Evolutionary conservation across 352 stramenopile genomes (phyloP).

Genomic region (Phytophthora pistaciae): DNA sequence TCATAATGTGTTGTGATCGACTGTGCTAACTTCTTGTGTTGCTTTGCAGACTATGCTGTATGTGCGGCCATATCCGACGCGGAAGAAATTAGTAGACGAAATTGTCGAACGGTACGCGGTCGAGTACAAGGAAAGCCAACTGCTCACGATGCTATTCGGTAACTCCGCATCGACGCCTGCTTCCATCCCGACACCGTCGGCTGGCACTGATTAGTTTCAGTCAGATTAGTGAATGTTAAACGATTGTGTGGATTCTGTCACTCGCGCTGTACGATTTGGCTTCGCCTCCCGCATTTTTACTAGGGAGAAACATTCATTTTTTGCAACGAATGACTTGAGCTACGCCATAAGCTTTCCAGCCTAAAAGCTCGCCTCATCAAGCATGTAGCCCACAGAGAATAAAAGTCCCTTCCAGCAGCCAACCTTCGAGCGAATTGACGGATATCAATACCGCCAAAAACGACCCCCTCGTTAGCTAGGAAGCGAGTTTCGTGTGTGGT

Average conservation of each 20-base stretch:
- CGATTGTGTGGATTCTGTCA: slow-evolving; percentile 10
- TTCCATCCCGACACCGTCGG: slow-evolving; percentile 23
- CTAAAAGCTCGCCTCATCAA: too few species aligned
- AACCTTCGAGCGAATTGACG: too few species aligned
- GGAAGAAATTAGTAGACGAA: slow-evolving; percentile 90
- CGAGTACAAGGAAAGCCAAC: slow-evolving; percentile 88
- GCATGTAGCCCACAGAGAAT: too few species aligned
- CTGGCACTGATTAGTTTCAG: slow-evolving; percentile 24
- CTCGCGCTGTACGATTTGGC: background rate
- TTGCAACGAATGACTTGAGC: too few species aligned
- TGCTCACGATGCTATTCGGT: slow-evolving; percentile 82
- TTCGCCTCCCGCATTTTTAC: too few species aligned
- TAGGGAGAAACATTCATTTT: too few species aligned
- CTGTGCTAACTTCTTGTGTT: slow-evolving; percentile 8
- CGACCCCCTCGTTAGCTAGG: too few species aligned
- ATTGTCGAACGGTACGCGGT: slow-evolving; percentile 88
- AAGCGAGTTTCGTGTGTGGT: too few species aligned
- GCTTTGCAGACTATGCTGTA: slow-evolving; percentile 78
- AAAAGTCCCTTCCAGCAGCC: too few species aligned
- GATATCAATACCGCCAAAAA: too few species aligned
- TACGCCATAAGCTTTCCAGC: too few species aligned
- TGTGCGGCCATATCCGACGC: slow-evolving; percentile 85
- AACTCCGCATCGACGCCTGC: slow-evolving; percentile 34
- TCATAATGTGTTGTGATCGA: background rate
- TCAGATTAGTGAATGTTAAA: slow-evolving; percentile 17